Base-by-base conservation (phyloP, 2,329 filamentous ascomycete species). In the Xylariaceae sp. region DNA sequence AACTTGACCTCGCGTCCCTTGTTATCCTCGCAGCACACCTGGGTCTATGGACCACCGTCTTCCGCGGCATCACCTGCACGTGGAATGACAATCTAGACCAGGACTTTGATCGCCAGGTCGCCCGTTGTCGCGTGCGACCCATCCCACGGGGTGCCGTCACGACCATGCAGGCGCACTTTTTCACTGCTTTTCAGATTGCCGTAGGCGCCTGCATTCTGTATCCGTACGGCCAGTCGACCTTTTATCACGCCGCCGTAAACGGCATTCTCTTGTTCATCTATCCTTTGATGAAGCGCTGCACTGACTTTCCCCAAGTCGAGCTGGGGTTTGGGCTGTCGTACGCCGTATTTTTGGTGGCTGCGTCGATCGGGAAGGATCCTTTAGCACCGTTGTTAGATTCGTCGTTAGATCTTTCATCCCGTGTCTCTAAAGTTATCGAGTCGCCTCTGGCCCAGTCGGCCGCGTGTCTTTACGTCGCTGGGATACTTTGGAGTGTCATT, bases 71-170 rank as follows among this genome's bases (percentile, higher is more conserved):
- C 18, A 73, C 76, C 9, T 83, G 81, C 62, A 74, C 78, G 0
- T 81, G 81, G 68, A 83, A 84, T 61, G 81, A 83, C 60, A 73
- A 77, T 35, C 74, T 80, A 67, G 81, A 84, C 57, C 73, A 76
- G 43, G 77, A 80, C 42, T 68, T 81, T 40, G 81, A 83, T 59
- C 77, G 77, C 4, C 70, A 77, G 58, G 78, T 80, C 15, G 72
- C 73, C 55, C 75, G 80, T 23, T 81, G 77, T 29, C 74, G 74
- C 29, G 72, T 76, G 54, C 71, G 80, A 15, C 79, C 79, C 1
- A 77, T 81, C 59, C 76, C 78, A 7, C 67, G 78, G 42, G 74
- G 75, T 15, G 78, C 78, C 15, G 69, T 81, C 18, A 71, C 58
- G 2, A 53, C 53, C 2, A 3, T 11, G 0, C 42, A 46, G n/a